phyloP scores from a whole-genome alignment of 2,329 filamentous ascomycete genomes.

The Kalaharituber pfeilii region DNA sequence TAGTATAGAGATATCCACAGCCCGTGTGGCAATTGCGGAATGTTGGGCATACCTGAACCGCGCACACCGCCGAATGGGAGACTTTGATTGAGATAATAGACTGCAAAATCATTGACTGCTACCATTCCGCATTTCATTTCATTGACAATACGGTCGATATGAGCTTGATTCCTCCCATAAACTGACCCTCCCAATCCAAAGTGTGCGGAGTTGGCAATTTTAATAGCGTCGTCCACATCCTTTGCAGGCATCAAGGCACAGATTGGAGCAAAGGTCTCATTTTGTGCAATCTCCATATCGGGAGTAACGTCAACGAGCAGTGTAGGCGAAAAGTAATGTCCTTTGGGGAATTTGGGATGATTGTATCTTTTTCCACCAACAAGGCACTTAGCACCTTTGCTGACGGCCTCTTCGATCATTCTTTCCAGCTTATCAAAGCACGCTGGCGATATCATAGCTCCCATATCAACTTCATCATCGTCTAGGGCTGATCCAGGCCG shows the following conservation, averaged over 20 bases:
- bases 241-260: slow-evolving; percentile 66
- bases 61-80: slow-evolving; percentile 84
- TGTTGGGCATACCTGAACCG: slow-evolving; percentile 42
- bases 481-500: slow-evolving; percentile 55
- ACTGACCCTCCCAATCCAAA: slow-evolving; percentile 83
- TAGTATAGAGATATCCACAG: slow-evolving; percentile 1
- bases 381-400: slow-evolving; percentile 60
- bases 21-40: slow-evolving; percentile 17
- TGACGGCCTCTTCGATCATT: slow-evolving; percentile 61
- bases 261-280: slow-evolving; percentile 84
- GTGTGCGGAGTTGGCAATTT: slow-evolving; percentile 62
- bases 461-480: slow-evolving; percentile 52
- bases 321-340: slow-evolving; percentile 86
- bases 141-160: slow-evolving; percentile 46
- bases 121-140: slow-evolving; percentile 75
- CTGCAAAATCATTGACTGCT: slow-evolving; percentile 85
- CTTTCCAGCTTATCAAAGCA: slow-evolving; percentile 59
- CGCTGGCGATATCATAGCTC: slow-evolving; percentile 69
- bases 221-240: slow-evolving; percentile 48
- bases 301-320: slow-evolving; percentile 77
- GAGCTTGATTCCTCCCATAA: slow-evolving; percentile 52
- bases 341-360: slow-evolving; percentile 57
- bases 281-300: slow-evolving; percentile 69
- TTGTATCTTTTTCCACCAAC: slow-evolving; percentile 54
- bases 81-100: slow-evolving; percentile 71